phyloP scores from a whole-genome alignment of 345 rosid species.

The Melaleuca quinquenervia region DNA sequence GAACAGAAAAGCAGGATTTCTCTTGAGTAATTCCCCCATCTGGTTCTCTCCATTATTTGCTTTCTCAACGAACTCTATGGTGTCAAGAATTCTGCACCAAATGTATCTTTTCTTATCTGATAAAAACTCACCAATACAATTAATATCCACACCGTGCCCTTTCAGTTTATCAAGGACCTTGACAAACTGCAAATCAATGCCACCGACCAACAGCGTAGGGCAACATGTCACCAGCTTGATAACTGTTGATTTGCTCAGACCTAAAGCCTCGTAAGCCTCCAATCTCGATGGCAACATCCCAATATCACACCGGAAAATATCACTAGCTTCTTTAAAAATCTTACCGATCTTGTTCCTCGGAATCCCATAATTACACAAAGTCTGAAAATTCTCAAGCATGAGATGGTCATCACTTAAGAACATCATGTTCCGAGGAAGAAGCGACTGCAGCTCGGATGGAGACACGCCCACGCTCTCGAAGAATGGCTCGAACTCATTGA shows the following conservation, averaged over 20 bases:
- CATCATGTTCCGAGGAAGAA: conserved; percentile 41
- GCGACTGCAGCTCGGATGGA: conserved; percentile 23
- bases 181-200: conserved; percentile 34
- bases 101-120: conserved; percentile 25
- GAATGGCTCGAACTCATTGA: conserved; percentile 81
- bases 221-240: conserved; percentile 51
- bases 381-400: conserved; percentile 59
- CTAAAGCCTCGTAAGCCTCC: conserved; percentile 44
- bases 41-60: conserved; percentile 45
- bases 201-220: conserved; percentile 42
- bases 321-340: conserved; percentile 53
- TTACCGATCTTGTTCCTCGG: conserved; percentile 62
- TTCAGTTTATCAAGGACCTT: conserved; percentile 39
- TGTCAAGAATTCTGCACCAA: conserved; percentile 55
- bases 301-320: conserved; percentile 31
- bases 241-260: conserved; percentile 39
- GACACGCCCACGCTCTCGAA: conserved; percentile 79
- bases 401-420: conserved; percentile 42
- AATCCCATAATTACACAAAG: conserved; percentile 54
- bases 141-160: conserved; percentile 33
- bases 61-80: conserved; percentile 51
- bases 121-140: conserved; percentile 34
- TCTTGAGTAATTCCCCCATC: conserved; percentile 26
- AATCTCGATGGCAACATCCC: conserved; percentile 40
- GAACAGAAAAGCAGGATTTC: conserved; percentile 40